Evolutionary conservation across 495 filamentous ascomycete species (phyloP), one percentile per base, ranked within the genome.

Genomic region (Penicillium verhagenii): DNA sequence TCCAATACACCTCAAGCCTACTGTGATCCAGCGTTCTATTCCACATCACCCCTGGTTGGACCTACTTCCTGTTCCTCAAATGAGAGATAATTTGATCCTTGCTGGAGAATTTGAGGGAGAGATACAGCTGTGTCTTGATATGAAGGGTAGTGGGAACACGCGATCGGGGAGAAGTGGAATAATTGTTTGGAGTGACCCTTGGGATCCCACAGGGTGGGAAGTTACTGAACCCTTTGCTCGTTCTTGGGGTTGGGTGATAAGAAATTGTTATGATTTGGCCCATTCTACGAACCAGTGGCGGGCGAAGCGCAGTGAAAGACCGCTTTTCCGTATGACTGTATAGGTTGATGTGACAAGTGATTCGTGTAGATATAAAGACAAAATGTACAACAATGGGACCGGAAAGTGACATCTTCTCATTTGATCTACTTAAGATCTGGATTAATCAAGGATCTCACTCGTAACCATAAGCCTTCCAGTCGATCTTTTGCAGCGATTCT

Each of bases 181-280:
- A 14, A 53, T 80, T 26, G 71, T 78, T 10, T 81, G 78, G 78
- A 69, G 74, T 4, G 57, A 72, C 18, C 70, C 78, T 19, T 75
- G 72, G 71, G 57, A 70, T 39, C 40, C 63, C 0, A 54, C 44
- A 1, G 68, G 68, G 13, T 81, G 77, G 77, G 78, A 79, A 54
- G 51, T 76, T 0, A 74, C 67, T 2, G 69, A 73, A 29, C 54
- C 39, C 4, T 79, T 81, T 40, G 39, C 64, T 28, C 52, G 31
- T 19, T 75, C 70, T 50, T 81, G 76, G 74, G 59, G 56, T 1
- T 79, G 69, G 53, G 50, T 76, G 20, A 29, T 81, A 25, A 31
- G 25, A 13, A 25, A 25, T 1, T 47, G 45, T 33, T 8, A 7
- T n/a, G 45, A 31, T 9, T 4, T 47, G 9, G 6, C 33, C 3